Conservation (phyloP, 768 basidiomycete species). For the Collybia sp. region DNA sequence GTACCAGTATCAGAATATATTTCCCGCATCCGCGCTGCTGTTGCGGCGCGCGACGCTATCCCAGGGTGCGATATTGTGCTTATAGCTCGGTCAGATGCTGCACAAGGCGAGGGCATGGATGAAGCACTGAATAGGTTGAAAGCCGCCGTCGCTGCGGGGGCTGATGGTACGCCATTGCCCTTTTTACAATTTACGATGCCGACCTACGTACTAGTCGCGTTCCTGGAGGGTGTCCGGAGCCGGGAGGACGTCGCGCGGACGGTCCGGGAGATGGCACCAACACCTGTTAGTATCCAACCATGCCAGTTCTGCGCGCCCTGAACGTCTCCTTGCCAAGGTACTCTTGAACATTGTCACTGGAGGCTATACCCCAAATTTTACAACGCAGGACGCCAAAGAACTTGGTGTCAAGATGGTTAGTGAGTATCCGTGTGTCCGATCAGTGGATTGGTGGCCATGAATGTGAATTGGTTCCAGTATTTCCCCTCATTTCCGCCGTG, state of each 20-base stretch:
- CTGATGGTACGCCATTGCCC: slow-evolving; percentile 32
- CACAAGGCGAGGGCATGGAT: slow-evolving; percentile 46
- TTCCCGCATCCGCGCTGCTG: slow-evolving; percentile 48
- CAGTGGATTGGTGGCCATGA: background rate
- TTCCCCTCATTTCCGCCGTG: slow-evolving; percentile 42
- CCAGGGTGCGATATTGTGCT: slow-evolving; percentile 46
- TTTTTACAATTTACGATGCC: background rate
- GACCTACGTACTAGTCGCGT: slow-evolving; percentile 33
- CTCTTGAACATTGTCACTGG: slow-evolving; percentile 50
- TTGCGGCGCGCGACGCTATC: slow-evolving; percentile 40
- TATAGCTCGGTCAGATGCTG: slow-evolving; percentile 49
- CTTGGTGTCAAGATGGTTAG: slow-evolving; percentile 41
- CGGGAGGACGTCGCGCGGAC: slow-evolving; percentile 37
- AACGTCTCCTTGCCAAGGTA: slow-evolving; percentile 15
- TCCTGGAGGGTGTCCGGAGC: slow-evolving; percentile 46
- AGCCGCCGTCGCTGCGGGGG: slow-evolving; percentile 35
- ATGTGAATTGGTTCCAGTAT: slow-evolving; percentile 25
- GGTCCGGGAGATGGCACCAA: slow-evolving; percentile 33
- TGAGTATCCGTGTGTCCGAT: slow-evolving; percentile 7
- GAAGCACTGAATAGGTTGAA: slow-evolving; percentile 42
- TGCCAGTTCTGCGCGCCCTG: background rate
- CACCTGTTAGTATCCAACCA: slow-evolving; percentile 23
- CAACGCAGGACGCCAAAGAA: slow-evolving; percentile 37
- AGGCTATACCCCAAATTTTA: slow-evolving; percentile 47
- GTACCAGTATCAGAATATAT: slow-evolving; percentile 45